A percentile compares a stretch with the other conserved stretches of the same genome.
Conservation (phyloP, 768 basidiomycete genomes). For the Cystobasidium ongulense region DNA sequence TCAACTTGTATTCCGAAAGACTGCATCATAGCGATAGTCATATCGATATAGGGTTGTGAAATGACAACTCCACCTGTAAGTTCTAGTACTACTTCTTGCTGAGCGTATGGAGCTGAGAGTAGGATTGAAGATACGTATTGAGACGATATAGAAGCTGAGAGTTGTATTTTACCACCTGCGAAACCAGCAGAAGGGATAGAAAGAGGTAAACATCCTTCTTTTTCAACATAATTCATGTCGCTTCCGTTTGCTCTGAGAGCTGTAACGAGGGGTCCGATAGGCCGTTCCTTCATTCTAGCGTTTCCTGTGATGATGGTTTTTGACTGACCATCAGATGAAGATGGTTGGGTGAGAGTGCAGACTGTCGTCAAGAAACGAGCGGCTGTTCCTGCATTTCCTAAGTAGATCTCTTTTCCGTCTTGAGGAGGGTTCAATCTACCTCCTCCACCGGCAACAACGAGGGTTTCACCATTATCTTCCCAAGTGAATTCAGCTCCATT, state of each 20-base stretch:
- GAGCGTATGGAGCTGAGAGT: conserved; percentile 89
- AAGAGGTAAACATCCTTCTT: conserved; percentile 76
- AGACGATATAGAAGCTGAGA: conserved; percentile 88
- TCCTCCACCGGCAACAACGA: conserved; percentile 79
- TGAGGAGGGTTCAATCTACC: conserved; percentile 66
- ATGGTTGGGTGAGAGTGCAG: conserved; percentile 69
- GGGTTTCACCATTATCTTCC: conserved; percentile 93
- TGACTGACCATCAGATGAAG: conserved; percentile 44
- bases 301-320: conserved; percentile 86
- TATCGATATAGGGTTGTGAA: conserved; percentile 98
- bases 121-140: conserved; percentile 98
- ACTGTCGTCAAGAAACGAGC: conserved; percentile 95
- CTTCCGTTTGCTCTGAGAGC: conserved; percentile 76
- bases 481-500: conserved; percentile 87
- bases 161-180: conserved; percentile 67
- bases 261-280: conserved; percentile 87
- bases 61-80: conserved; percentile 91
- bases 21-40: conserved; percentile 97
- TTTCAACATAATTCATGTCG: conserved; percentile 65
- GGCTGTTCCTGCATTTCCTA: conserved; percentile 95
- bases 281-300: conserved; percentile 96
- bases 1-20: conserved; percentile 74
- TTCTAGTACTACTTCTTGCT: conserved; percentile 72
- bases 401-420: conserved; percentile 78
- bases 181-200: conserved; percentile 72